Evolutionary conservation across 306 rosid species (phyloP), one percentile per base, ranked within the genome.

Genomic region (Crotalaria pallida): DNA sequence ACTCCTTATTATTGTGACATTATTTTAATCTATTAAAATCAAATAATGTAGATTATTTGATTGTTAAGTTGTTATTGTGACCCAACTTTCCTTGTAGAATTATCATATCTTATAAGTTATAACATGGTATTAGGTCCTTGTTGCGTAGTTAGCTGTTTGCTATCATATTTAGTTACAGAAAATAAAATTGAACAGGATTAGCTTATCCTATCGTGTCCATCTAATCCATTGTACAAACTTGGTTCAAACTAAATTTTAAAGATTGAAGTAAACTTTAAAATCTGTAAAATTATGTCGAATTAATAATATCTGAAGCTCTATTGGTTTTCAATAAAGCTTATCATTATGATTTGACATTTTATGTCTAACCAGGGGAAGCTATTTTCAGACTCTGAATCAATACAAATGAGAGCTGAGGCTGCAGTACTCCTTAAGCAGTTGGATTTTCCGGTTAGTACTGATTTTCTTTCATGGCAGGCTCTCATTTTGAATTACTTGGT

Each of bases 391-490:
- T 83, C 85, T 45, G 97, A 94, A 80, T 91, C 96, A 69, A 84
- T 94, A 49, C 97, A 94, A 80, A 81, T 82, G 70, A 91, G 99
- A 87, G 92, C 99, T 6, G 99, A 91, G 74, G 95, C 96, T 81
- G 97, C 96, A 41, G 88, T 91, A 77, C 97, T 94, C 75, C 97
- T 94, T 75, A 91, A 88, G 88, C 92, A 83, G 86, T 76, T 94
- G 83, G 83, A 94, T 77, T 94, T 87, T 77, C 92, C 92, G 73
- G 99, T 94, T 70, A 13, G 95, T 78, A 59, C 78, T 70, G 22
- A 44, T 48, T 74, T 69, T 53, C 43, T 5, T 26, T 34, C 26
- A 6, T 29, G 31, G n/a, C 29, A 52, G 22, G 58, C 26, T 62
- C 48, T 0, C 59, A 44, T 71, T 69, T 71, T 34, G 45, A 29